Evolutionary conservation across 2,329 filamentous ascomycete genomes (phyloP), one percentile per base, ranked within the genome.

Genomic region (Nannizzia gypsea): DNA sequence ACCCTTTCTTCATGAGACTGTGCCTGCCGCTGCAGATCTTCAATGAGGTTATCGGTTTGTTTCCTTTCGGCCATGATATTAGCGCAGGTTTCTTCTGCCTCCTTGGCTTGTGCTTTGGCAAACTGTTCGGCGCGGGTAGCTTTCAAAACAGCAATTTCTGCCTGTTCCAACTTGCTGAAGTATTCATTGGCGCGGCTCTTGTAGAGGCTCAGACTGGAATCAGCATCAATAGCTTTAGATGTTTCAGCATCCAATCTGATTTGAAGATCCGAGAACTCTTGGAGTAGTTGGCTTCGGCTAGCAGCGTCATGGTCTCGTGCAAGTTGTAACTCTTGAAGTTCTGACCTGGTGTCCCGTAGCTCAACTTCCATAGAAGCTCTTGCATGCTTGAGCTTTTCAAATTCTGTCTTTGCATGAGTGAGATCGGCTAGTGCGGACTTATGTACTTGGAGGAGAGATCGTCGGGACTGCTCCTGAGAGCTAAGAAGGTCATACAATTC

Each of bases 81-180:
- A 0, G 89, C 90, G 67, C 87, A 96, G 4, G 86, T 90, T 61
- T 97, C 91, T 69, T 97, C 93, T 0, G 90, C 88, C 74, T 99
- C 92, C 68, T 84, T 86, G 8, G 89, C 88, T 70, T 96, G 92
- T 0, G 88, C 81, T 73, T 89, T 95, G 60, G 92, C 92, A 71
- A 97, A 96, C 67, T 96, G 90, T 73, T 97, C 92, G 0, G 93
- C 92, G 24, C 92, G 84, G 62, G 83, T 87, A 15, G 92, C 92
- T 72, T 96, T 96, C 64, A 99, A 82, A 17, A 97, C 91, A 0
- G 91, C 86, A 65, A 97, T 95, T 72, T 99, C 92, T 15, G 93
- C 93, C 70, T 97, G 92, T 73, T 99, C 92, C 20, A 99, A 83
- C 74, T 96, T 96, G 77, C 85, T 88, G 75, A 96, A 99, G 74